Conservation (phyloP, 495 filamentous ascomycete species). For the Chlorociboria aeruginascens region DNA sequence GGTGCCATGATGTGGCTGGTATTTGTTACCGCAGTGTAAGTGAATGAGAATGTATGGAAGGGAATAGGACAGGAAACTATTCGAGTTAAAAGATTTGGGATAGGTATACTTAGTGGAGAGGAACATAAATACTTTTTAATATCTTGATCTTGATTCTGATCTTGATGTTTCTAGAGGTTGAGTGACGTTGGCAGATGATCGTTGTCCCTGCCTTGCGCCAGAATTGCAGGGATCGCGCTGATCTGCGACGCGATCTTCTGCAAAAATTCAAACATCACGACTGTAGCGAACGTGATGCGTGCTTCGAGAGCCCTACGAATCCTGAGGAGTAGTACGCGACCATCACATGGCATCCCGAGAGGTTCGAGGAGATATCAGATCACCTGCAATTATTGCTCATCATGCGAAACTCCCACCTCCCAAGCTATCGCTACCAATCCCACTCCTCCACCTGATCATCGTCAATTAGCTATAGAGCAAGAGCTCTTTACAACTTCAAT, state of each 20-base stretch:
- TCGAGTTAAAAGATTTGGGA: too few species aligned
- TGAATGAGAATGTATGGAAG: too few species aligned
- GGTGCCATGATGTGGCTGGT: conserved; percentile 6
- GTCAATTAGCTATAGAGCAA: conserved; percentile 55
- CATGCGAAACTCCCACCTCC: conserved; percentile 1
- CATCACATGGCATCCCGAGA: conserved; percentile 4
- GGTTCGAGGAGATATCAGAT: neutral
- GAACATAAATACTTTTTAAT: too few species aligned
- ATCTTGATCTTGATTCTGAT: too few species aligned
- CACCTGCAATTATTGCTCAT: conserved; percentile 7
- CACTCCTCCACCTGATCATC: conserved; percentile 45
- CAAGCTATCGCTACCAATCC: conserved; percentile 1
- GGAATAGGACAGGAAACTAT: too few species aligned
- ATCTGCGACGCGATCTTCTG: neutral
- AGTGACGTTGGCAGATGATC: conserved; percentile 7
- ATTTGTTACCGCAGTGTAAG: too few species aligned
- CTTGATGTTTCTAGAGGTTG: too few species aligned
- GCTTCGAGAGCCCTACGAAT: conserved; percentile 14
- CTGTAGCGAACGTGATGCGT: conserved; percentile 11
- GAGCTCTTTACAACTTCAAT: conserved; percentile 67
- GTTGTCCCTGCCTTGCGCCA: neutral
- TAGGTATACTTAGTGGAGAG: too few species aligned
- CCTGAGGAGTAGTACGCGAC: neutral
- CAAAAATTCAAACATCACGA: too few species aligned
- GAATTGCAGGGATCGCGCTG: conserved; percentile 1